Percentiles rank a stretch among this genome's conserved stretches.
phyloP scores from a whole-genome alignment of 2,329 filamentous ascomycete species.

The Chrysoporthe puriensis region DNA sequence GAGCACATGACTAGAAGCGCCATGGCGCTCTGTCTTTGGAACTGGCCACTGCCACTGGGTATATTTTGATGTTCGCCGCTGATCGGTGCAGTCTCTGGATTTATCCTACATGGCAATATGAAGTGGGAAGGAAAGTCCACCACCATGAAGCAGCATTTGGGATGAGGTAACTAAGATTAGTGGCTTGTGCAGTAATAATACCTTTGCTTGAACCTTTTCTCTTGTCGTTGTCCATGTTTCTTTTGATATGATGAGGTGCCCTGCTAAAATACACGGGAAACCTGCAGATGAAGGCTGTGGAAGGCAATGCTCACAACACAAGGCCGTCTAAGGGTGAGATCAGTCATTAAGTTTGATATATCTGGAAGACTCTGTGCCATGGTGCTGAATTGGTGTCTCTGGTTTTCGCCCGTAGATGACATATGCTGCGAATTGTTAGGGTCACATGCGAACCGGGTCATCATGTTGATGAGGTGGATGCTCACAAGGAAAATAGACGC shows the following conservation, averaged over 20 bases:
- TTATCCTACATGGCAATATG: no score
- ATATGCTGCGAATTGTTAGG: not conserved
- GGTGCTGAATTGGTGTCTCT: not conserved
- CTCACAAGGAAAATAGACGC: slow-evolving; percentile 8
- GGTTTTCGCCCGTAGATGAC: slow-evolving; percentile 2
- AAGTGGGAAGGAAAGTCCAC: no score
- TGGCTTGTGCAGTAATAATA: no score
- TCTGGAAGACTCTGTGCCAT: slow-evolving; percentile 1
- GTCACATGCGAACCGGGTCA: not conserved
- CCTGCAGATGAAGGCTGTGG: not conserved
- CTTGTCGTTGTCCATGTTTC: not conserved
- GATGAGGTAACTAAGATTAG: no score
- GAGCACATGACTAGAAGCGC: not conserved
- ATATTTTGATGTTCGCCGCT: not conserved
- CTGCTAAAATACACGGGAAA: not conserved
- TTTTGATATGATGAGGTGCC: not conserved
- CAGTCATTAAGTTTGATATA: not conserved
- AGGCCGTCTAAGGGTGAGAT: not conserved
- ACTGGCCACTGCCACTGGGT: not conserved
- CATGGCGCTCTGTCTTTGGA: not conserved
- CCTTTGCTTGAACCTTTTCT: no score
- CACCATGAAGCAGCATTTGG: no score
- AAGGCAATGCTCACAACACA: not conserved
- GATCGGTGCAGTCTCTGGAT: no score
- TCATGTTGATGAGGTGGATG: not conserved